Evolutionary conservation across 2,329 filamentous ascomycete species (phyloP).

Genomic region (Verticillium nonalfalfae): DNA sequence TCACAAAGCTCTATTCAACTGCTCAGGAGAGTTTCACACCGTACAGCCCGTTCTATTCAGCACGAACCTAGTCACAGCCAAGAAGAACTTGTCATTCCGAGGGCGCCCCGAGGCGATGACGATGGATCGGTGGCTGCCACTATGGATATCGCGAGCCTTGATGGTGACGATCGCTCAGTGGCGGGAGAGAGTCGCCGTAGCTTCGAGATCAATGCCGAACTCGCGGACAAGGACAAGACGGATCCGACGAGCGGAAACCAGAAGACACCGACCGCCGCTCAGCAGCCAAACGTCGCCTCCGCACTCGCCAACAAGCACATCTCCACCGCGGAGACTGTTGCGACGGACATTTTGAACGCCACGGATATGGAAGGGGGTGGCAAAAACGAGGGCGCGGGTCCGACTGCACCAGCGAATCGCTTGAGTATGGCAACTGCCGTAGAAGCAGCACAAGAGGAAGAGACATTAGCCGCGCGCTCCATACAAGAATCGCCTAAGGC

Average conservation of each 20-base stretch:
- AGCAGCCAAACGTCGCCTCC: not conserved
- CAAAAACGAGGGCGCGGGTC: not conserved
- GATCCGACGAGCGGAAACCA: constrained; percentile 3
- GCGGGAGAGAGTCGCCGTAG: constrained; percentile 17
- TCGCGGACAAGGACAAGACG: constrained; percentile 16
- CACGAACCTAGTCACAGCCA: constrained; percentile 27
- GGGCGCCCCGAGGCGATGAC: constrained; percentile 24
- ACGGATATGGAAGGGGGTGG: constrained; percentile 12
- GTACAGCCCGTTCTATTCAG: constrained; percentile 12
- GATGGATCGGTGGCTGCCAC: constrained; percentile 53
- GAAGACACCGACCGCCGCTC: not conserved
- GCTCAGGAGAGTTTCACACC: constrained; percentile 28
- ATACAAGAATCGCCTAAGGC: constrained; percentile 14
- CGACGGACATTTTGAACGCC: constrained; percentile 18
- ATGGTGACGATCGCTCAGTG: constrained; percentile 27
- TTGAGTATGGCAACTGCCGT: constrained; percentile 10
- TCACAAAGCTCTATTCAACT: constrained; percentile 38
- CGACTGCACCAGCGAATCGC: not conserved
- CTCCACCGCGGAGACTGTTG: constrained; percentile 19
- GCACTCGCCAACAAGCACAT: constrained; percentile 8
- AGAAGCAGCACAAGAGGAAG: constrained; percentile 11
- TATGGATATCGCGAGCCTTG: constrained; percentile 44
- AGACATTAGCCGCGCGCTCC: constrained; percentile 5
- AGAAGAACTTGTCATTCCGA: constrained; percentile 38
- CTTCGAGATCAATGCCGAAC: constrained; percentile 33